phyloP scores from a whole-genome alignment of 768 basidiomycete genomes.

The Boletus patriciae region DNA sequence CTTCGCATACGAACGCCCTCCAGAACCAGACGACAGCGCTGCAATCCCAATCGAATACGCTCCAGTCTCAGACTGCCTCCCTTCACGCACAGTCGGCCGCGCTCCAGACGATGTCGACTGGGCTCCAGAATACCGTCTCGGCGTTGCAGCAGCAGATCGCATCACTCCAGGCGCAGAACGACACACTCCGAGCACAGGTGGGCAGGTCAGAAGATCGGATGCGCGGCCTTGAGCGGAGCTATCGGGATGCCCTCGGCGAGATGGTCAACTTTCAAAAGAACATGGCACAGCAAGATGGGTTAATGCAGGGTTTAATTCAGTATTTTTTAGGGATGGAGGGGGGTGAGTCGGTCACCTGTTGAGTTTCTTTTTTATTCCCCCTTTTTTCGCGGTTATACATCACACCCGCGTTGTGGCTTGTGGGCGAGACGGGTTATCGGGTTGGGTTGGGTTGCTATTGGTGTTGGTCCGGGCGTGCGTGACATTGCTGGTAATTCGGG shows the following conservation, averaged over 20 bases:
- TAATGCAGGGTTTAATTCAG: constrained; percentile 79
- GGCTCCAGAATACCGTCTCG: constrained; percentile 28
- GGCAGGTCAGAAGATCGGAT: constrained; percentile 50
- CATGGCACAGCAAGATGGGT: constrained; percentile 80
- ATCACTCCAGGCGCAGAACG: constrained; percentile 31
- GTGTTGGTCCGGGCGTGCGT: neutral
- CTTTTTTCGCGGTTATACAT: neutral
- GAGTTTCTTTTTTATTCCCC: neutral
- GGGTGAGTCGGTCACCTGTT: constrained; percentile 40
- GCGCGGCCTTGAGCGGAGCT: constrained; percentile 58
- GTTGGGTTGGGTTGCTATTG: neutral
- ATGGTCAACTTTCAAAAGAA: constrained; percentile 71
- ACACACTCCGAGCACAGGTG: constrained; percentile 31
- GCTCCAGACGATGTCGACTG: constrained; percentile 32
- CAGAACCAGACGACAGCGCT: constrained; percentile 31
- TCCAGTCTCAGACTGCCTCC: constrained; percentile 31
- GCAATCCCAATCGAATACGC: constrained; percentile 30
- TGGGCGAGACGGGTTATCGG: neutral
- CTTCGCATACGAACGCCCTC: constrained; percentile 31
- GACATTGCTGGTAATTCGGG: neutral
- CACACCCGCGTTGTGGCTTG: neutral
- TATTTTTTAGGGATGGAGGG: constrained; percentile 76
- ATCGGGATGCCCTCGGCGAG: constrained; percentile 67
- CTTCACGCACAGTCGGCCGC: constrained; percentile 38
- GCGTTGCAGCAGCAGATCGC: constrained; percentile 31